A percentile compares a stretch with the other conserved stretches of the same genome.
Evolutionary conservation across 495 filamentous ascomycete genomes (phyloP).

Genomic region (Pyrenula massariospora): DNA sequence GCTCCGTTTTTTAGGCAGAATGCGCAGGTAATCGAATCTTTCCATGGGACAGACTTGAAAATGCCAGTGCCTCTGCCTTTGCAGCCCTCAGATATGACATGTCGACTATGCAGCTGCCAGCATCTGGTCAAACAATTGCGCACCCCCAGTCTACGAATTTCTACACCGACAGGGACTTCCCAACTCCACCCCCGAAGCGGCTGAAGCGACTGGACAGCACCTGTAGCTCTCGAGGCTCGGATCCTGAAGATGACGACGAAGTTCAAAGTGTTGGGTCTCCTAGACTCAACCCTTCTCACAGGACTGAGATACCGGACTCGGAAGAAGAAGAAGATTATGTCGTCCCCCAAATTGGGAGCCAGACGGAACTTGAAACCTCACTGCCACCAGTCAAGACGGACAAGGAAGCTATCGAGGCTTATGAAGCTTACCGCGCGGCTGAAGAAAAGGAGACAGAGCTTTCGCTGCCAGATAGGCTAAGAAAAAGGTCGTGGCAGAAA

Average conservation of each 20-base stretch:
- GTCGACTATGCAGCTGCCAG: no score
- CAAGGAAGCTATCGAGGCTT: conserved; percentile 65
- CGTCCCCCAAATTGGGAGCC: conserved; percentile 20
- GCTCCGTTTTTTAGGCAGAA: no score
- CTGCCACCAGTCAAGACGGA: conserved; percentile 57
- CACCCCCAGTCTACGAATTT: conserved; percentile 27
- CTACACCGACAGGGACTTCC: conserved; percentile 12
- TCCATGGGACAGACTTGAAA: no score
- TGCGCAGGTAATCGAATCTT: no score
- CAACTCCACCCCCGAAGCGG: conserved; percentile 18
- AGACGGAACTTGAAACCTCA: conserved; percentile 68
- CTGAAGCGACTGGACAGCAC: conserved; percentile 22
- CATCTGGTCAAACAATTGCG: conserved; percentile 19
- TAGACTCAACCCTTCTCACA: conserved; percentile 3
- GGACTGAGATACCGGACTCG: conserved; percentile 10
- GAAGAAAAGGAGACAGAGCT: conserved; percentile 20
- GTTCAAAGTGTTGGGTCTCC: background rate
- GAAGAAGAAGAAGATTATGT: conserved; percentile 24
- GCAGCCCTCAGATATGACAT: no score
- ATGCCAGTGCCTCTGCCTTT: no score
- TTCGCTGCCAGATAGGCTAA: conserved; percentile 34
- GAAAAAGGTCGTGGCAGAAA: conserved; percentile 43
- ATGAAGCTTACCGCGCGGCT: conserved; percentile 48
- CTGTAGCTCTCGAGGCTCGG: conserved; percentile 14
- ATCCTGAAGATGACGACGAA: conserved; percentile 1